phyloP scores from a whole-genome alignment of 805 yeast species.

The Tetrapisispora iriomotensis region DNA sequence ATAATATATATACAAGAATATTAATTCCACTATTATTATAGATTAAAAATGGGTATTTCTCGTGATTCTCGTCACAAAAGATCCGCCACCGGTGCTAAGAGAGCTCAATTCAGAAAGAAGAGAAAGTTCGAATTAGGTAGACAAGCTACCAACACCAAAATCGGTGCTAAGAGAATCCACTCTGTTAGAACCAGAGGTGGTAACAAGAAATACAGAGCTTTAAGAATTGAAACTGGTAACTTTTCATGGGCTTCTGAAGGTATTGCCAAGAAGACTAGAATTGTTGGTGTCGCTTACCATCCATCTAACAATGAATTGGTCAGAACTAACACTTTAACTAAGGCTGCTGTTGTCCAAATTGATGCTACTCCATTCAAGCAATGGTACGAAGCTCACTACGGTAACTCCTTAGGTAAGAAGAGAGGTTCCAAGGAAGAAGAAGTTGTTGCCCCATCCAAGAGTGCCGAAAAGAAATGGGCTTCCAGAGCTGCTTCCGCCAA shows the following conservation, averaged over 20 bases:
- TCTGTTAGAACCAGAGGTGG: constrained; percentile 99
- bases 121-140: constrained; percentile 99
- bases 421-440: constrained; percentile 39
- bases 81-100: constrained; percentile 99
- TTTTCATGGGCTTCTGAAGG: constrained; percentile 99
- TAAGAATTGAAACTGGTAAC: constrained; percentile 98
- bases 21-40: neutral
- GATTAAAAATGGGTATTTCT: constrained; percentile 92
- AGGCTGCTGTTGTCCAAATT: constrained; percentile 96
- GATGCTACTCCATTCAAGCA: constrained; percentile 99
- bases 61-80: constrained; percentile 99
- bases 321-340: constrained; percentile 99
- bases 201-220: constrained; percentile 98
- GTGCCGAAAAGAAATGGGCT: constrained; percentile 87
- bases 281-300: constrained; percentile 95
- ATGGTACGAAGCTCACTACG: constrained; percentile 98
- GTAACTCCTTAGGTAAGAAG: constrained; percentile 87
- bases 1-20: no score
- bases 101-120: constrained; percentile 99
- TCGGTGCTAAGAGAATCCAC: constrained; percentile 98
- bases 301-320: constrained; percentile 99
- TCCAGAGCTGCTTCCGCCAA: constrained; percentile 77
- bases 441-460: constrained; percentile 54
- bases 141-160: constrained; percentile 99
- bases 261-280: constrained; percentile 97